Conservation (phyloP, 495 filamentous ascomycete genomes). For the Aspergillus saccharolyticus region DNA sequence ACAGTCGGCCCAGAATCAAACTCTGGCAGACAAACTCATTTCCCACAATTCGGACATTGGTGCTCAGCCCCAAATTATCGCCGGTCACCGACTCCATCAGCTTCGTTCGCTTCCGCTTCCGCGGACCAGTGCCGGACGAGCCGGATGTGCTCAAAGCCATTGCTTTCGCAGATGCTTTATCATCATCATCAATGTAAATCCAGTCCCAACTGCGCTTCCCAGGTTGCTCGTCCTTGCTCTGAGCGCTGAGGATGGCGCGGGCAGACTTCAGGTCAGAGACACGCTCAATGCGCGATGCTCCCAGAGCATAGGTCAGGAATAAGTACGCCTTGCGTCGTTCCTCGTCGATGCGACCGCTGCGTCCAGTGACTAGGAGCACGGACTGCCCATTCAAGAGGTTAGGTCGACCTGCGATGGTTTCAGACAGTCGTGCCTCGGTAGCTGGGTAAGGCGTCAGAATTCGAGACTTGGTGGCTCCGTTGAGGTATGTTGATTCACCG, state of each 20-base stretch:
- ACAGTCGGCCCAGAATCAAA: constrained; percentile 75
- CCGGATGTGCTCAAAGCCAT: constrained; percentile 31
- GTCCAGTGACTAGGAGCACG: constrained; percentile 72
- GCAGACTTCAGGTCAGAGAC: constrained; percentile 60
- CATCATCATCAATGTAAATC: constrained; percentile 70
- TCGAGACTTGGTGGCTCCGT: constrained; percentile 72
- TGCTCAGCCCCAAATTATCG: constrained; percentile 24
- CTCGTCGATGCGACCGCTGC: constrained; percentile 56
- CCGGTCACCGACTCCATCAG: constrained; percentile 39
- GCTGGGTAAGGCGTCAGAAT: constrained; percentile 57
- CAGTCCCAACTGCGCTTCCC: constrained; percentile 58
- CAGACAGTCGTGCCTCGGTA: constrained; percentile 46
- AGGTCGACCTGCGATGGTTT: constrained; percentile 52
- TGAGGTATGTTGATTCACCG: constrained; percentile 71
- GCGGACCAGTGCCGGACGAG: constrained; percentile 17
- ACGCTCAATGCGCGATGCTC: constrained; percentile 59
- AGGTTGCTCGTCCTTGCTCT: constrained; percentile 28
- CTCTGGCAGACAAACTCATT: constrained; percentile 93
- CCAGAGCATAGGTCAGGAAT: constrained; percentile 75
- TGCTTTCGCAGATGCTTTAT: constrained; percentile 41
- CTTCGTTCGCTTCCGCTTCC: constrained; percentile 50
- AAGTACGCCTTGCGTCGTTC: constrained; percentile 52
- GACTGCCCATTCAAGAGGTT: constrained; percentile 60
- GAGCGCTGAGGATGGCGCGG: constrained; percentile 47
- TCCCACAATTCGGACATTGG: constrained; percentile 59